phyloP scores from a whole-genome alignment of 305 asterid genomes.

The Fraxinus latifolia region DNA sequence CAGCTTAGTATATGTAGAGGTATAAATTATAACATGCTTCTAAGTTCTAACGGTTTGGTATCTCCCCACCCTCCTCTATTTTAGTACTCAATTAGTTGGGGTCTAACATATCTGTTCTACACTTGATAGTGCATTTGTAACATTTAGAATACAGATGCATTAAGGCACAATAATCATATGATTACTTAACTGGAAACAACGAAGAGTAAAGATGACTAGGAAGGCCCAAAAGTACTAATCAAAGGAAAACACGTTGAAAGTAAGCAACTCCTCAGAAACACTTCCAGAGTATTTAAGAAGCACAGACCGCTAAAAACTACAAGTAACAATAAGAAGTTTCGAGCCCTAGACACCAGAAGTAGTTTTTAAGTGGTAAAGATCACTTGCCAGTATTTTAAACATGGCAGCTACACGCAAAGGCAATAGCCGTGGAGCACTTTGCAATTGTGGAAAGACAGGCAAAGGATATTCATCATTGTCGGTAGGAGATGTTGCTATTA shows the following conservation, averaged over 20 bases:
- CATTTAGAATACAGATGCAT: constrained; percentile 4
- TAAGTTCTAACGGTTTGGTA: neutral
- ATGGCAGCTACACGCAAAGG: constrained; percentile 84
- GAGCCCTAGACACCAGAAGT: constrained; percentile 17
- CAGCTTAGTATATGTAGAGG: neutral
- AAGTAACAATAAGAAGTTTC: neutral
- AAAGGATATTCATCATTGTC: constrained; percentile 39
- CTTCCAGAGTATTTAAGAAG: constrained; percentile 17
- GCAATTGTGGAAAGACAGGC: constrained; percentile 76
- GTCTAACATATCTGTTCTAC: constrained; percentile 8
- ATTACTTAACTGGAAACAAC: constrained; percentile 8
- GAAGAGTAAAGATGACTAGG: constrained; percentile 3
- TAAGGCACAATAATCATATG: constrained; percentile 1
- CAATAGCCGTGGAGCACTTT: constrained; percentile 60
- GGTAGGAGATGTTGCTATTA: constrained; percentile 57
- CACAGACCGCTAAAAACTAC: constrained; percentile 21
- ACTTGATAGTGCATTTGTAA: neutral
- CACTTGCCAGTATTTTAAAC: constrained; percentile 83
- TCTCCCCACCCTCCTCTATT: neutral
- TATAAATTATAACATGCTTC: neutral
- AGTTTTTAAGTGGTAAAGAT: constrained; percentile 24
- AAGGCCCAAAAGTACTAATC: constrained; percentile 6
- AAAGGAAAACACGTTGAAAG: constrained; percentile 11
- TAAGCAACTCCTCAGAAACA: constrained; percentile 12
- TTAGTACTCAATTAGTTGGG: neutral